Percentiles rank a stretch among this genome's conserved stretches.
phyloP scores from a whole-genome alignment of 169 alveolate species.

The Cryptosporidium parvum region DNA sequence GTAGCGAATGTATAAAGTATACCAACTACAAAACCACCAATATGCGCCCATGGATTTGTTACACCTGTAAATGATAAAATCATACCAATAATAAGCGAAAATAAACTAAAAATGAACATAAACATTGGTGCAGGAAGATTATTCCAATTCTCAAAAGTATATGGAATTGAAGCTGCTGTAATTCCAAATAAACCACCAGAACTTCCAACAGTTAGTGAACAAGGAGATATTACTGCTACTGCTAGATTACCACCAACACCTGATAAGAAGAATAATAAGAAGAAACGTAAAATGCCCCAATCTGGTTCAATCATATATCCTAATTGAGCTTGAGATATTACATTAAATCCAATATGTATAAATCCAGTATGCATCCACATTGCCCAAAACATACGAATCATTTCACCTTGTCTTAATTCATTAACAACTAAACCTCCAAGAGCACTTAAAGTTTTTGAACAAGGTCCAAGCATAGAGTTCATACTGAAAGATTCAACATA shows the following conservation, averaged over 20 bases:
- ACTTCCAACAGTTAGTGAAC: constrained; percentile 89
- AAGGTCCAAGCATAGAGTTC: constrained; percentile 72
- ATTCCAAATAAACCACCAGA: constrained; percentile 91
- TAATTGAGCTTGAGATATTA: constrained; percentile 85
- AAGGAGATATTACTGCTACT: constrained; percentile 88
- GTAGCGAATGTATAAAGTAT: constrained; percentile 67
- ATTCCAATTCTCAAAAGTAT: constrained; percentile 76
- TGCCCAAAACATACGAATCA: constrained; percentile 87
- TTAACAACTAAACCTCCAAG: constrained; percentile 77
- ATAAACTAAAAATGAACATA: constrained; percentile 53
- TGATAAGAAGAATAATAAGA: constrained; percentile 81
- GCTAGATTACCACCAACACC: constrained; percentile 87
- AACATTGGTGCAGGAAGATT: constrained; percentile 70
- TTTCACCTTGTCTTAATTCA: constrained; percentile 81
- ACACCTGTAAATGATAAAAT: constrained; percentile 74
- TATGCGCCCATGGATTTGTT: constrained; percentile 73
- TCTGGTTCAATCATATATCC: constrained; percentile 92
- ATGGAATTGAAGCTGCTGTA: constrained; percentile 88
- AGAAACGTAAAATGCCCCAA: constrained; percentile 89
- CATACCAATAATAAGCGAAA: constrained; percentile 68
- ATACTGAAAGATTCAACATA: constrained; percentile 54
- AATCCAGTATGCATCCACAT: constrained; percentile 88
- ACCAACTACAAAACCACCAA: constrained; percentile 73
- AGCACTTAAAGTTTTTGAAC: constrained; percentile 54
- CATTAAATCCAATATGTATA: constrained; percentile 85